Evolutionary conservation across 768 basidiomycete species (phyloP).

Genomic region (Leccinum subgranulosum): DNA sequence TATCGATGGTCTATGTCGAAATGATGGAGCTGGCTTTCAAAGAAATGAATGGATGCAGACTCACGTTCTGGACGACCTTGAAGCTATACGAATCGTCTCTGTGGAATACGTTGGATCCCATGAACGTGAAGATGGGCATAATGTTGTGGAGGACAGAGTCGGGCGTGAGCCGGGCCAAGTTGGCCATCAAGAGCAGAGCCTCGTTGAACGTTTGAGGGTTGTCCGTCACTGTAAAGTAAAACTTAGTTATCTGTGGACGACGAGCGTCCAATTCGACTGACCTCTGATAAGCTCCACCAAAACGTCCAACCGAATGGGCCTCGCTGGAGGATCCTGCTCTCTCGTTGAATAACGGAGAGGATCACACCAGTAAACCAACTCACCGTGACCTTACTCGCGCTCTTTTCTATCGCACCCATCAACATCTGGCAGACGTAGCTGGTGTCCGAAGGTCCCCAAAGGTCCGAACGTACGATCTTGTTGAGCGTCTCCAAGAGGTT

Average conservation of each 20-base stretch:
- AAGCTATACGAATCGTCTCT: conserved; percentile 95
- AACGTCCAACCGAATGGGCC: conserved; percentile 73
- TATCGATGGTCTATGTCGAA: conserved; percentile 73
- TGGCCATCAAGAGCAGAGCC: conserved; percentile 83
- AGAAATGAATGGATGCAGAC: conserved; percentile 1
- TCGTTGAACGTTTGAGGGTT: conserved; percentile 96
- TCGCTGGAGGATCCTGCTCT: conserved; percentile 52
- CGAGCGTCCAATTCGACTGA: conserved; percentile 24
- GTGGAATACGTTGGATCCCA: conserved; percentile 98
- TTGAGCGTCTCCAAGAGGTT: conserved; percentile 70
- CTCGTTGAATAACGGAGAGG: neutral
- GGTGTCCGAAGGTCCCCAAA: conserved; percentile 57
- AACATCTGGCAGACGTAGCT: conserved; percentile 81
- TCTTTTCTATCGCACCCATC: conserved; percentile 75
- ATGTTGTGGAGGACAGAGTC: conserved; percentile 91
- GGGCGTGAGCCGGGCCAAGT: conserved; percentile 77
- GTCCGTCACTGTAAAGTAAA: conserved; percentile 57
- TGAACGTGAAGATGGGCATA: conserved; percentile 99
- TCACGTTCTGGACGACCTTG: conserved; percentile 88
- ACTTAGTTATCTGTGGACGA: neutral
- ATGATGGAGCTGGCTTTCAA: neutral
- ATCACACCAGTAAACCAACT: conserved; percentile 13
- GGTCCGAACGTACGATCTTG: conserved; percentile 55
- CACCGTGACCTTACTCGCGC: conserved; percentile 56
- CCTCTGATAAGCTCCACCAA: conserved; percentile 85